These are phyloP conservation scores for Naganishia antarctica DNA, from an alignment of 768 basidiomycete genomes.

Conservation along the genomic window DNA sequence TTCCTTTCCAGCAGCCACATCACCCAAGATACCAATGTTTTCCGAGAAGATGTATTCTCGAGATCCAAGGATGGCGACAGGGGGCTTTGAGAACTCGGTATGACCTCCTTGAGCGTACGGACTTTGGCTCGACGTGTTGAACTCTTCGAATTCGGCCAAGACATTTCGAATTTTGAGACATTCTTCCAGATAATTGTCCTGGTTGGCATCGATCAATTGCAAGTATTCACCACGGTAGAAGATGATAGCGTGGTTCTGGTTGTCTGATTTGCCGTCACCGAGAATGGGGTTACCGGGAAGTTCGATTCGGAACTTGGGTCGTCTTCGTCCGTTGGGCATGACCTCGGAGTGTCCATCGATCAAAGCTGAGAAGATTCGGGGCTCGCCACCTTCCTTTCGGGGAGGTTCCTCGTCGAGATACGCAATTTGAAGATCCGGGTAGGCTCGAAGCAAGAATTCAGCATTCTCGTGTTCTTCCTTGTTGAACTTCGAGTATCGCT, in stretches of 20 bases:
- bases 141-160: slow-evolving; percentile 97
- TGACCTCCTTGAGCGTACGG: slow-evolving; percentile 88
- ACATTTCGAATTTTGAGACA: slow-evolving; percentile 98
- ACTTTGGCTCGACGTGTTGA: slow-evolving; percentile 72
- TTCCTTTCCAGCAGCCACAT: slow-evolving; percentile 97
- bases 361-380: slow-evolving; percentile 87
- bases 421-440: slow-evolving; percentile 96
- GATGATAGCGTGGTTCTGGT: slow-evolving; percentile 98
- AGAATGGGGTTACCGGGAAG: slow-evolving; percentile 98
- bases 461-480: slow-evolving; percentile 99
- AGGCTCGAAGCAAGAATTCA: slow-evolving; percentile 92
- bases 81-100: slow-evolving; percentile 78
- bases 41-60: slow-evolving; percentile 99
- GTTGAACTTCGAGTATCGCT: slow-evolving; percentile 98
- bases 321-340: slow-evolving; percentile 74
- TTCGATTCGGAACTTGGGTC: slow-evolving; percentile 97
- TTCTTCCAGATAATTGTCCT: slow-evolving; percentile 99
- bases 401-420: slow-evolving; percentile 95
- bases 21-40: slow-evolving; percentile 97
- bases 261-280: slow-evolving; percentile 98
- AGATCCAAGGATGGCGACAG: slow-evolving; percentile 95
- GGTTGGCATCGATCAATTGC: slow-evolving; percentile 98
- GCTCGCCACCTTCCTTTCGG: slow-evolving; percentile 89
- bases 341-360: slow-evolving; percentile 99
- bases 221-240: slow-evolving; percentile 99